Conservation (phyloP, 192 early-diverging fungal species). For the Backusella luteola region DNA sequence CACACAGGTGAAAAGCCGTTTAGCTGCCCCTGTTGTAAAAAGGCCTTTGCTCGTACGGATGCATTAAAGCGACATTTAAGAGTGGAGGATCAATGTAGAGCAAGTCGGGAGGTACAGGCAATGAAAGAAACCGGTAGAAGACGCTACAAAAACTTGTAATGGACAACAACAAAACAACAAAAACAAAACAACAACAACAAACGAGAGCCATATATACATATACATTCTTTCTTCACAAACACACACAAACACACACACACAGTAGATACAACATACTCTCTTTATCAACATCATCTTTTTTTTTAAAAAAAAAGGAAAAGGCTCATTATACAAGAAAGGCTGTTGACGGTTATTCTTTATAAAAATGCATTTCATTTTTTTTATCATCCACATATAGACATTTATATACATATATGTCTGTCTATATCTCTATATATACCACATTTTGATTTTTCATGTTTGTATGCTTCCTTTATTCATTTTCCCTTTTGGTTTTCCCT, state of each 20-base stretch:
- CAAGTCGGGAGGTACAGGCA: slow-evolving; percentile 30
- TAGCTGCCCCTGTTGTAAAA: slow-evolving; percentile 62
- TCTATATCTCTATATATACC: neutral
- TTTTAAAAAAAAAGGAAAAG: neutral
- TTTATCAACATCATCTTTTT: neutral
- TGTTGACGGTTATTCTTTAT: neutral
- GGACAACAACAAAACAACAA: neutral
- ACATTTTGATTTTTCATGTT: neutral
- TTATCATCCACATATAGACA: neutral
- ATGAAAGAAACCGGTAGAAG: slow-evolving; percentile 8
- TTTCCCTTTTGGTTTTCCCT: neutral
- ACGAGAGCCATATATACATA: neutral
- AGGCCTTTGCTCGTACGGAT: slow-evolving; percentile 75
- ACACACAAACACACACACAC: neutral
- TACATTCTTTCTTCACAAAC: slow-evolving; percentile 5
- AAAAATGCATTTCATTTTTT: neutral
- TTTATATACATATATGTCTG: neutral
- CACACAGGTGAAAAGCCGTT: slow-evolving; percentile 70
- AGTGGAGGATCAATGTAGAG: slow-evolving; percentile 52
- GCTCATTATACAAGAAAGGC: neutral
- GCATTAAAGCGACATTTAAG: slow-evolving; percentile 69
- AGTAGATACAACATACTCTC: neutral
- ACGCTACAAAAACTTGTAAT: slow-evolving; percentile 4
- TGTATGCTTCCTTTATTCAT: neutral
- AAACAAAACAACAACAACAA: neutral